phyloP scores from a whole-genome alignment of 2,329 filamentous ascomycete genomes.

The Ophiosphaerella herpotricha region DNA sequence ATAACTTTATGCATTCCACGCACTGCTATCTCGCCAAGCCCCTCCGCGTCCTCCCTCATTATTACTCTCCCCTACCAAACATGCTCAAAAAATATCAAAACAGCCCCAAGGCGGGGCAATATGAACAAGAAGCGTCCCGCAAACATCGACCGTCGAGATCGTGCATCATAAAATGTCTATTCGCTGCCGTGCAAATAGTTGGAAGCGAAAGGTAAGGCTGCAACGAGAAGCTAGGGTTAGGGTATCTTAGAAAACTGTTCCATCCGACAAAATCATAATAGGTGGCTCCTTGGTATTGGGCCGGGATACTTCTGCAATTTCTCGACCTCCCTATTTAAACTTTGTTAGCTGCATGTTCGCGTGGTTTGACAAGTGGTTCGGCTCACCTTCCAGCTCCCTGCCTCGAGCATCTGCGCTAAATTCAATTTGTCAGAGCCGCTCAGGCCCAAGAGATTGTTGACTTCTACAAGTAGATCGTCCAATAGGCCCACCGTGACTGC shows the following conservation, averaged over 20 bases:
- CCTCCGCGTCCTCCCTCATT: too few species aligned
- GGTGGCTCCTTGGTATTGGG: conserved; percentile 96
- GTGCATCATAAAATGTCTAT: conserved; percentile 28
- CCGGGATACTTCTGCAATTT: conserved; percentile 92
- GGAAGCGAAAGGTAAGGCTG: conserved; percentile 29
- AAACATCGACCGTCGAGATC: conserved; percentile 32
- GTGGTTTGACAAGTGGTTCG: background rate
- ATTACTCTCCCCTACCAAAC: too few species aligned
- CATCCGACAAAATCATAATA: conserved; percentile 94
- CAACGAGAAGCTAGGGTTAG: conserved; percentile 32
- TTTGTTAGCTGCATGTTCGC: conserved; percentile 14
- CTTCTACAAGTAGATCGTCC: conserved; percentile 70
- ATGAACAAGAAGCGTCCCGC: conserved; percentile 26
- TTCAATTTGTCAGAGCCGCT: conserved; percentile 71
- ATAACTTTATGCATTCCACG: too few species aligned
- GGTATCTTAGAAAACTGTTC: conserved; percentile 82
- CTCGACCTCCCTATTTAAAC: conserved; percentile 75
- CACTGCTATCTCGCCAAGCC: too few species aligned
- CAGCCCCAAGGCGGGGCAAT: conserved; percentile 3
- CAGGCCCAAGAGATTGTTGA: conserved; percentile 70
- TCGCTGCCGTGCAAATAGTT: conserved; percentile 17
- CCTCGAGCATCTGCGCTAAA: conserved; percentile 88
- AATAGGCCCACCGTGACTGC: conserved; percentile 76
- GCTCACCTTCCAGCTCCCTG: conserved; percentile 94
- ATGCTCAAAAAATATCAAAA: too few species aligned